These are phyloP conservation scores for Gossypium schwendimanii DNA, from an alignment of 441 rosid genomes.

Conservation along the genomic window DNA sequence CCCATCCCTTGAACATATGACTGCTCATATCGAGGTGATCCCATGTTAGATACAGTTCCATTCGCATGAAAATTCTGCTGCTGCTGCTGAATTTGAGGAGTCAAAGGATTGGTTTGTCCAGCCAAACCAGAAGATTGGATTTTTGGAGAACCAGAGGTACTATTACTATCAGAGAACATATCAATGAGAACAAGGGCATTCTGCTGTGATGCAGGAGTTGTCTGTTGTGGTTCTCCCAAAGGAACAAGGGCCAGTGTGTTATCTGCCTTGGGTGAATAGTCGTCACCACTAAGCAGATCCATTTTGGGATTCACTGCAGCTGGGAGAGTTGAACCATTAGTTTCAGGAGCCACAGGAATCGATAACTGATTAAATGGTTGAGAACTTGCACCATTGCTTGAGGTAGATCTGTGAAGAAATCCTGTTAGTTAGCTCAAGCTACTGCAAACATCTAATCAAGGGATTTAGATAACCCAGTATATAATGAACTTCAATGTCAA, in stretches of 20 bases:
- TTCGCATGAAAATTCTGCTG: neutral
- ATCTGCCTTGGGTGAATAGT: slow-evolving; percentile 56
- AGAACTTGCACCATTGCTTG: slow-evolving; percentile 43
- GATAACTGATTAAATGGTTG: slow-evolving; percentile 53
- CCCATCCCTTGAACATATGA: neutral
- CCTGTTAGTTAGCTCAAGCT: neutral
- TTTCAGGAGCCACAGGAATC: slow-evolving; percentile 72
- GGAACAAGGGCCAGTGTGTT: slow-evolving; percentile 74
- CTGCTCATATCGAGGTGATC: neutral
- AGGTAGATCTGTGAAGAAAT: slow-evolving; percentile 46
- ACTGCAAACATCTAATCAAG: neutral
- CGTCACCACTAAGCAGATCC: slow-evolving; percentile 92
- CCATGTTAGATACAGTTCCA: neutral
- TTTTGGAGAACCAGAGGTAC: slow-evolving; percentile 38
- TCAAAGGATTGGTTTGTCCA: slow-evolving; percentile 39
- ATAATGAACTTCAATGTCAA: neutral
- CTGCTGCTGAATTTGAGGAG: slow-evolving; percentile 57
- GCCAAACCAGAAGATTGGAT: slow-evolving; percentile 37
- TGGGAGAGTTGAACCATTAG: slow-evolving; percentile 47
- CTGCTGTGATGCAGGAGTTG: slow-evolving; percentile 55
- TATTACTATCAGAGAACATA: slow-evolving; percentile 61
- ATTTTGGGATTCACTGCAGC: slow-evolving; percentile 50
- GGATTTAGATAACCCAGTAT: neutral
- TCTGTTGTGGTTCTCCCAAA: slow-evolving; percentile 53
- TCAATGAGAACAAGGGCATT: slow-evolving; percentile 84